These are phyloP conservation scores for Biscogniauxia sp. DNA, from an alignment of 2,329 filamentous ascomycete species.

Conservation along the genomic window DNA sequence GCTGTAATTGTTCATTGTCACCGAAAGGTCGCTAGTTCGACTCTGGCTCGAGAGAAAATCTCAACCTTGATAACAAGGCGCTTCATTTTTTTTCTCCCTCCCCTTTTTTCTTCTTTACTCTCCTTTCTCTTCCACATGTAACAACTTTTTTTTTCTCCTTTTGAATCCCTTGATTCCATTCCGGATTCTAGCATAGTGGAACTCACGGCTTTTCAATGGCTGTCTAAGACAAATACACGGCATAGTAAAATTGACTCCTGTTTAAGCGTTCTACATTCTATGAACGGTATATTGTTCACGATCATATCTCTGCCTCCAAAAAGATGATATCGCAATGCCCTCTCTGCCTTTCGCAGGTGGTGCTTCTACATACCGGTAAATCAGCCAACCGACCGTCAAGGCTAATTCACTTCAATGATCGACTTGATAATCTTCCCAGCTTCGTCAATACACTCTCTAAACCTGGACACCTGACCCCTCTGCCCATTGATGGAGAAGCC, in stretches of 20 bases:
- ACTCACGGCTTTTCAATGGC: not conserved
- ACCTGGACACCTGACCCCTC: not conserved
- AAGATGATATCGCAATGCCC: not conserved
- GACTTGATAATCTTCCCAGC: not conserved
- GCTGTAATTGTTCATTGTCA: not conserved
- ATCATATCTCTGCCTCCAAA: not conserved
- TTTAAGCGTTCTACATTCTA: no score
- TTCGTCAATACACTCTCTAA: not conserved
- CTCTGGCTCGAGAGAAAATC: not conserved
- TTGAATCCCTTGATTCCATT: no score
- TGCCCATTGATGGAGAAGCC: not conserved
- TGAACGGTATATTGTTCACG: no score
- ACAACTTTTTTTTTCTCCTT: no score
- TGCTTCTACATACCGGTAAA: no score
- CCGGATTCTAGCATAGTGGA: no score
- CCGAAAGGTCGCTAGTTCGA: not conserved
- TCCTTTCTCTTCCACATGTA: no score
- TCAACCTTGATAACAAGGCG: not conserved
- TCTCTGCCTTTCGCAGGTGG: no score
- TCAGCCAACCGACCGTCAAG: not conserved
- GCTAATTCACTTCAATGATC: not conserved
- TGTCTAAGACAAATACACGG: not conserved
- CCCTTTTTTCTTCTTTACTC: not conserved
- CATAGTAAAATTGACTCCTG: not conserved
- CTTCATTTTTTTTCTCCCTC: not conserved